These are phyloP conservation scores for Aspergillus sergii DNA, from an alignment of 2,329 filamentous ascomycete species.

Conservation along the genomic window DNA sequence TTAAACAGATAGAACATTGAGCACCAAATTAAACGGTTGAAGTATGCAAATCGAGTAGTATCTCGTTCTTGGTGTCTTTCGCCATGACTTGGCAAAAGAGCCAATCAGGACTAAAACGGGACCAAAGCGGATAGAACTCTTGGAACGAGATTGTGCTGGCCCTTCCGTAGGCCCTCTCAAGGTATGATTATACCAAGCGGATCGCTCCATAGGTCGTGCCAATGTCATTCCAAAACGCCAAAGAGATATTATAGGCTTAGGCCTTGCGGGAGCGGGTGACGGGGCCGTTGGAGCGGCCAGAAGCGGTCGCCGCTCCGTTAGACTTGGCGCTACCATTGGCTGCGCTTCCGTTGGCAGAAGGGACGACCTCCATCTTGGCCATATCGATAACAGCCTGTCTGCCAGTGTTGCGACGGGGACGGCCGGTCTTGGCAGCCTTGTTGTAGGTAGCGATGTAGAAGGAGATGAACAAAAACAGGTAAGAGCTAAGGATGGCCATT, in stretches of 20 bases:
- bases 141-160: neutral
- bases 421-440: slow-evolving; percentile 59
- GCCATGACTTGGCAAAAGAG: neutral
- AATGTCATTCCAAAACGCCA: neutral
- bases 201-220: neutral
- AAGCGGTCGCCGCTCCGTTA: slow-evolving; percentile 38
- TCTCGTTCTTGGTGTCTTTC: slow-evolving; percentile 1
- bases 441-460: slow-evolving; percentile 97
- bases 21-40: neutral
- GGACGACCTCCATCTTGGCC: slow-evolving; percentile 68
- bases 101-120: neutral
- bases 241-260: slow-evolving; percentile 28
- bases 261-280: slow-evolving; percentile 52
- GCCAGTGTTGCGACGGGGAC: slow-evolving; percentile 61
- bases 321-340: slow-evolving; percentile 32
- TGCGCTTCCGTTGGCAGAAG: slow-evolving; percentile 26
- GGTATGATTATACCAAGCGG: neutral
- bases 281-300: slow-evolving; percentile 46
- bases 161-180: neutral
- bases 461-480: slow-evolving; percentile 96
- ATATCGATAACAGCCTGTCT: slow-evolving; percentile 86
- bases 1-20: slow-evolving; percentile 28
- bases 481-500: slow-evolving; percentile 89
- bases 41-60: slow-evolving; percentile 5
- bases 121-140: neutral